Evolutionary conservation across 371 early-diverging fungal species (phyloP), one percentile per base, ranked within the genome.

Genomic region (Circinella minor): DNA sequence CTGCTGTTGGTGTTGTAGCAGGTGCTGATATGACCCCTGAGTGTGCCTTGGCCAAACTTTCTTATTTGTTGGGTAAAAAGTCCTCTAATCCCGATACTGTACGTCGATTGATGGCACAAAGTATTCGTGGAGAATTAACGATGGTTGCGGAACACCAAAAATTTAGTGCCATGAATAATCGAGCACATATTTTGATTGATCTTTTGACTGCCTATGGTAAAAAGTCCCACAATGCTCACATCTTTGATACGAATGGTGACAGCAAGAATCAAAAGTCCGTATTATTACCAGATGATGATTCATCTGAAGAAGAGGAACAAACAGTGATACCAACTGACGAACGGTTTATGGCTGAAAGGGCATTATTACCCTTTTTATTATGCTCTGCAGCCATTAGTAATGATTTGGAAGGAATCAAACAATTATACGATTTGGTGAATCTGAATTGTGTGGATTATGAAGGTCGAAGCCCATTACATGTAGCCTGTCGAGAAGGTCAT

Each of bases 1-100:
- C 90, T 15, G 81, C 85, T 37, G 88, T 94, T 34, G 94, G 96
- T 46, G 96, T 98, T 1, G 92, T 98, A 6, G 94, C 99, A 1
- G 99, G 99, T 17, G 88, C 92, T n/a, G 98, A 98, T 75, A 96
- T 98, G 98, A 98, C 98, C 1, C 92, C 97, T 8, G 98, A 98
- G 83, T 96, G 96, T 72, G 99, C 99, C 0, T 77, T 98, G 14
- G 95, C 98, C 13, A 98, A 98, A 74, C 89, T 98, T 5, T 92
- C 95, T 18, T 99, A 97, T 73, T 78, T 99, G 43, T 83, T 99
- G 1, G 95, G 96, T 27, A 80, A 78, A 55, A 37, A 57, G 4
- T 90, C 86, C n/a, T 66, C 79, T 55, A 67, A 86, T 59, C 89
- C 92, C 4, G 88, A 89, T 15, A 71, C 82, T 65, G 92, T 94